Evolutionary conservation across 768 basidiomycete genomes (phyloP).

Genomic region (Boletus insuetus): DNA sequence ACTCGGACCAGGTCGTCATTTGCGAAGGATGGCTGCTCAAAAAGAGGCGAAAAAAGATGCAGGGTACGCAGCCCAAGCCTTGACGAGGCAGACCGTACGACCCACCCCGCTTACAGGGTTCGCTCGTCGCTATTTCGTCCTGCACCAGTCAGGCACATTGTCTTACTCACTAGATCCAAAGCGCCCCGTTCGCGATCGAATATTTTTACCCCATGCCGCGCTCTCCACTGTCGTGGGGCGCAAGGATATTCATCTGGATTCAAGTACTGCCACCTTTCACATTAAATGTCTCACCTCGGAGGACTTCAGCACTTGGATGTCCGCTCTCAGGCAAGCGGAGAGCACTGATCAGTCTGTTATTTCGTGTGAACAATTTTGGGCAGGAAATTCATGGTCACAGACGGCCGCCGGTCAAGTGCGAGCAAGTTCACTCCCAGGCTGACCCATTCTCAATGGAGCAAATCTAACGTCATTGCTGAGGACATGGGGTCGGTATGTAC

Average conservation of each 20-base stretch:
- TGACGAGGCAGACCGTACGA: not conserved
- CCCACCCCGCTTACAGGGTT: constrained; percentile 50
- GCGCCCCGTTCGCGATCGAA: constrained; percentile 67
- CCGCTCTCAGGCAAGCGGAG: constrained; percentile 59
- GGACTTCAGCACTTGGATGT: constrained; percentile 76
- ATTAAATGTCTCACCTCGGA: constrained; percentile 70
- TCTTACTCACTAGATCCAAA: constrained; percentile 74
- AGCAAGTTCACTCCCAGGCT: constrained; percentile 38
- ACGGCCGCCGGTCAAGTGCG: constrained; percentile 37
- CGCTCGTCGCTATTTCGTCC: constrained; percentile 77
- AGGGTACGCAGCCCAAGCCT: constrained; percentile 46
- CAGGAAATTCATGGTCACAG: constrained; percentile 59
- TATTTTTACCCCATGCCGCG: constrained; percentile 67
- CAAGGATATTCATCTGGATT: constrained; percentile 80
- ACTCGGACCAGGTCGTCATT: constrained; percentile 33
- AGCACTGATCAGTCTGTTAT: constrained; percentile 3
- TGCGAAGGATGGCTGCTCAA: constrained; percentile 81
- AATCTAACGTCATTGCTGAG: constrained; percentile 52
- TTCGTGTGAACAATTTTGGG: constrained; percentile 16
- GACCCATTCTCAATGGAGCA: constrained; percentile 45
- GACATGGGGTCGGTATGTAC: constrained; percentile 62
- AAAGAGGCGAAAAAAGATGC: constrained; percentile 86
- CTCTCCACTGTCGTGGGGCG: constrained; percentile 71
- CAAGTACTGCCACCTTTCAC: constrained; percentile 74
- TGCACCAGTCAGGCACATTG: constrained; percentile 66